phyloP scores from a whole-genome alignment of 1,139 yeast species.

The Wickerhamomyces sp. region DNA sequence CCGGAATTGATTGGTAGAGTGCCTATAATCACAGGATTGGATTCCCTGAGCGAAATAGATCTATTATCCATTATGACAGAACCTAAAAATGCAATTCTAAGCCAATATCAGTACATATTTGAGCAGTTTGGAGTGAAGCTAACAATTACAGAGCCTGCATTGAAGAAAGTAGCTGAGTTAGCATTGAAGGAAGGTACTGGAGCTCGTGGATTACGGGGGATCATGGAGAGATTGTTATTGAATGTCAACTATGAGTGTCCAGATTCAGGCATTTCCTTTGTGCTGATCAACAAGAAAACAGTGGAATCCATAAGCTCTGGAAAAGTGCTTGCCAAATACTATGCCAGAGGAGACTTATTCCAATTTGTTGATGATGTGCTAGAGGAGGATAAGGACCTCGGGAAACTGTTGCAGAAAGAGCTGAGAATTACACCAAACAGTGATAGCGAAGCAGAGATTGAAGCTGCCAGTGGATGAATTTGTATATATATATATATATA shows the following conservation, averaged over 20 bases:
- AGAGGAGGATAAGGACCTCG: conserved; percentile 33
- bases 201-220: conserved; percentile 49
- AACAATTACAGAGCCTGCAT: conserved; percentile 41
- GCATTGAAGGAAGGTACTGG: conserved; percentile 49
- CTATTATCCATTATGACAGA: conserved; percentile 43
- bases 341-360: conserved; percentile 35
- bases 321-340: conserved; percentile 38
- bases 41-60: conserved; percentile 38
- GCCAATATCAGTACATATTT: conserved; percentile 46
- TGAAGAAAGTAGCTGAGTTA: conserved; percentile 38
- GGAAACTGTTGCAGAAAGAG: conserved; percentile 23
- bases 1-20: conserved; percentile 54
- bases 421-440: conserved; percentile 1
- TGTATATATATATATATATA: neutral
- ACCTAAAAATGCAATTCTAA: conserved; percentile 46
- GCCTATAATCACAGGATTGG: conserved; percentile 44
- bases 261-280: conserved; percentile 42
- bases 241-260: conserved; percentile 53
- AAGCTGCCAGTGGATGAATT: neutral
- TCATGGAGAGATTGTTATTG: conserved; percentile 44
- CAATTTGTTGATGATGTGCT: conserved; percentile 31
- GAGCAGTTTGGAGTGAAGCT: conserved; percentile 44
- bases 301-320: conserved; percentile 32
- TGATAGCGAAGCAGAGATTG: neutral
- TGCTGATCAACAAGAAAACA: conserved; percentile 36